Evolutionary conservation across 164 flowering plant genomes (phyloP).

Genomic region (Magnolia officinalis): DNA sequence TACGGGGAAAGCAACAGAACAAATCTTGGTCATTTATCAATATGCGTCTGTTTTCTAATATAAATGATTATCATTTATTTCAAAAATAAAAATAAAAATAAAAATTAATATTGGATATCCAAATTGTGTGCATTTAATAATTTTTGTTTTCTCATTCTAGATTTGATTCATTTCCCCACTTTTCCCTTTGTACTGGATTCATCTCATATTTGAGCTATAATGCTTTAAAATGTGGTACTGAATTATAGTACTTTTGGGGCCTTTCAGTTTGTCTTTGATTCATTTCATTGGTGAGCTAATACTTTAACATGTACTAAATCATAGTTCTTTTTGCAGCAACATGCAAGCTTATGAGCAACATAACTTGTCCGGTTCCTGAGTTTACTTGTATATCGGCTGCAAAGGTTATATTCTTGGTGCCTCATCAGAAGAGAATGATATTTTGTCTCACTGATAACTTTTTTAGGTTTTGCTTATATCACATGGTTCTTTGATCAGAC

Average conservation of each 20-base stretch:
- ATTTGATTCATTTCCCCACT: not conserved
- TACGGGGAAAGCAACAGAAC: too few species aligned
- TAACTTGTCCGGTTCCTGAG: constrained; percentile 86
- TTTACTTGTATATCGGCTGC: constrained; percentile 86
- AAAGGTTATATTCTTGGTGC: constrained; percentile 45
- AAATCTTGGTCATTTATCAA: too few species aligned
- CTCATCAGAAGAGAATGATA: not conserved
- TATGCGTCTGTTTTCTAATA: too few species aligned
- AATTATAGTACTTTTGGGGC: too few species aligned
- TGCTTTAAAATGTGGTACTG: not conserved
- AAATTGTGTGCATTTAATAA: not conserved
- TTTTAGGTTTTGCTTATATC: not conserved
- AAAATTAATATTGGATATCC: not conserved
- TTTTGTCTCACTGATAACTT: not conserved
- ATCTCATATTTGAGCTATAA: not conserved
- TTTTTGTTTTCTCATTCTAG: not conserved
- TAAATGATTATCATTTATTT: too few species aligned
- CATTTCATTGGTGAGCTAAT: not conserved
- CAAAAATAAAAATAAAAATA: too few species aligned
- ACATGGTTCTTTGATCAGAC: not conserved
- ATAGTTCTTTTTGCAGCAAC: constrained; percentile 49
- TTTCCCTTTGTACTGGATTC: too few species aligned
- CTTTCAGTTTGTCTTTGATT: not conserved
- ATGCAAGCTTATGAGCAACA: constrained; percentile 73
- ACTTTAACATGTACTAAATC: constrained; percentile 5